phyloP scores from a whole-genome alignment of 768 basidiomycete species.

The Kwoniella botswanensis region DNA sequence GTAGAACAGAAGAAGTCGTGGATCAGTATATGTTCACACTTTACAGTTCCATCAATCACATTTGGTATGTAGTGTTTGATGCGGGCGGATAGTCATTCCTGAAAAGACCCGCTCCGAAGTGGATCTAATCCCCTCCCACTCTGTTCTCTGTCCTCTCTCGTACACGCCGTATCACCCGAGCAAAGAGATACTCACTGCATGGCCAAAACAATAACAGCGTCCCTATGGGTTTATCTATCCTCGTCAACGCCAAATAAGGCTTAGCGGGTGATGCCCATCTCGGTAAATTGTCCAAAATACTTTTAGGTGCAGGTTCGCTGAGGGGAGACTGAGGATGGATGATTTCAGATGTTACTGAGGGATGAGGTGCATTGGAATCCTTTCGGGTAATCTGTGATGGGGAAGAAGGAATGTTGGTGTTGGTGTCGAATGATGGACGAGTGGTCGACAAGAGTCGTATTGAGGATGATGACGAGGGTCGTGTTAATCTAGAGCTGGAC shows the following conservation, averaged over 20 bases:
- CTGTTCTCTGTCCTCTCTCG: background rate
- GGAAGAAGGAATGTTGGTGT: background rate
- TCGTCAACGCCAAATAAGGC: slow-evolving; percentile 84
- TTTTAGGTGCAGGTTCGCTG: slow-evolving; percentile 5
- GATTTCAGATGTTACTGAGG: slow-evolving; percentile 14
- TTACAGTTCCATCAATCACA: too few species aligned
- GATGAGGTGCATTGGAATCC: slow-evolving; percentile 1
- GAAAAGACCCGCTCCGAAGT: too few species aligned
- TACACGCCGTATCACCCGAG: background rate
- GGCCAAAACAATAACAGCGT: slow-evolving; percentile 90
- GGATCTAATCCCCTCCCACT: too few species aligned
- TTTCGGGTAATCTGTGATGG: background rate
- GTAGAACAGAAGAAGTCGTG: background rate
- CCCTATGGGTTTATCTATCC: slow-evolving; percentile 96
- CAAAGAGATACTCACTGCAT: slow-evolving; percentile 69
- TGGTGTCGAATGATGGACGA: background rate
- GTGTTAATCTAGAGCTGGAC: background rate
- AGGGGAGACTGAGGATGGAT: slow-evolving; percentile 8
- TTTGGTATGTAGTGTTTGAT: too few species aligned
- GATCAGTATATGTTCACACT: too few species aligned
- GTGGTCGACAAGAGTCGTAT: slow-evolving; percentile 3
- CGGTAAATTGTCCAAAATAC: slow-evolving; percentile 41
- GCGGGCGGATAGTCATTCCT: too few species aligned
- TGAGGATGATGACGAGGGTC: background rate
- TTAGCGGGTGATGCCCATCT: slow-evolving; percentile 46